Base-by-base conservation (phyloP, 352 stramenopile species). In the Phytopythium vexans region DNA sequence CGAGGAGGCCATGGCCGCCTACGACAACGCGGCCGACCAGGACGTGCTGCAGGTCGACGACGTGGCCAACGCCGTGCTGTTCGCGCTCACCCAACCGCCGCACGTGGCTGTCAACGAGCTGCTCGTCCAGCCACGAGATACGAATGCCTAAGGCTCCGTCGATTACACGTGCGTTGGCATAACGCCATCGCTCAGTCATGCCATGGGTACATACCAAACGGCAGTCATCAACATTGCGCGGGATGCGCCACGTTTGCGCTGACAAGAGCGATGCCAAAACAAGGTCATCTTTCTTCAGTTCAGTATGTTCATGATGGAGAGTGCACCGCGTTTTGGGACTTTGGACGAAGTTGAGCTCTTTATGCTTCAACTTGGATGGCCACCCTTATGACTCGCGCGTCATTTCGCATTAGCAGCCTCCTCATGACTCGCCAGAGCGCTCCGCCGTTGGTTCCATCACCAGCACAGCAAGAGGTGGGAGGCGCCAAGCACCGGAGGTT, bases 31-130 rank as follows among this genome's bases (percentile, higher is more conserved):
- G 14, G 21, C 21, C 56, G 56, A 71, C 21, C 81, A 89, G 46
- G 65, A 92, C 43, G 63, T 95, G 48, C 70, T 97, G 33, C 76
- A 96, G 70, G 67, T 84, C 11, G 50, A 85, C 52, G 88, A 97
- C 66, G 76, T 97, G 46, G 86, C 81, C 8, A 75, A 85, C 52
- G 87, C 90, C 6, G 89, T 97, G 35, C 43, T 97, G 32, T 97
- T 94, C 54, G 87, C 88, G 10, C 71, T 96, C 45, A 93, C 77
- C 16, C 85, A 94, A 44, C 89, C 90, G 16, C 49, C 72, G 16
- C 88, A 96, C 65, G 87, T 96, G 27, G 84, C 86, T 9, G 82
- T 97, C 48, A 97, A 97, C 63, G 87, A 93, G 56, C 75, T 97
- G 44, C 72, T 97, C 42, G 87, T 97, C 38, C 86, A 97, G 64